Evolutionary conservation across 202 grass and related monocot genomes (phyloP).

Genomic region (Setaria italica): DNA sequence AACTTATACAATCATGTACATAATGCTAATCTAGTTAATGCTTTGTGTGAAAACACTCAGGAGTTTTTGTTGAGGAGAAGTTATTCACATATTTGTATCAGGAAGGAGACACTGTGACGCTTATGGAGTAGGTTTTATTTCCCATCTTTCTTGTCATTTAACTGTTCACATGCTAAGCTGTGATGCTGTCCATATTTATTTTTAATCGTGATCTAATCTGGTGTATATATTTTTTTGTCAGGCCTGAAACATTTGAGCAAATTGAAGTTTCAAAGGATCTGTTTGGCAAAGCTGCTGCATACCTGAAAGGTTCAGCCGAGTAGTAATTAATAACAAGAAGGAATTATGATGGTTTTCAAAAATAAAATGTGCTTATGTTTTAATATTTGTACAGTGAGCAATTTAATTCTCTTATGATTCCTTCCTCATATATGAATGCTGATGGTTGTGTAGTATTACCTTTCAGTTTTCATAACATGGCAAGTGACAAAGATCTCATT

Average conservation of each 20-base stretch:
- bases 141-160: constrained; percentile 35
- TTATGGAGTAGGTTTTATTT: constrained; percentile 92
- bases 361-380: constrained; percentile 1
- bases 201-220: constrained; percentile 24
- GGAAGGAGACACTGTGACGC: constrained; percentile 74
- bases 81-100: constrained; percentile 92
- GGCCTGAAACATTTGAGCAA: constrained; percentile 95
- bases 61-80: constrained; percentile 96
- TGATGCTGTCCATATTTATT: constrained; percentile 11
- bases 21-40: constrained; percentile 16
- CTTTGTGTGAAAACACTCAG: constrained; percentile 45
- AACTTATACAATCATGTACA: constrained; percentile 9
- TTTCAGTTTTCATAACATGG: constrained; percentile 4
- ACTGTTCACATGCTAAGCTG: constrained; percentile 20
- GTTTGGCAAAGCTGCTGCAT: constrained; percentile 86
- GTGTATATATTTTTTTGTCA: constrained; percentile 38
- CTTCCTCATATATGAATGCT: background rate
- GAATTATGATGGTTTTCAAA: background rate
- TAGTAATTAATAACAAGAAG: constrained; percentile 35
- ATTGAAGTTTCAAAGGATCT: constrained; percentile 91
- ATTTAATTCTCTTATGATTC: background rate
- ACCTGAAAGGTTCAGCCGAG: constrained; percentile 73
- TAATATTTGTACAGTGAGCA: constrained; percentile 33
- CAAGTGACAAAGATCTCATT: constrained; percentile 6
- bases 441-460: background rate